Base-by-base conservation (phyloP, 768 basidiomycete species). In the Suillus decipiens region DNA sequence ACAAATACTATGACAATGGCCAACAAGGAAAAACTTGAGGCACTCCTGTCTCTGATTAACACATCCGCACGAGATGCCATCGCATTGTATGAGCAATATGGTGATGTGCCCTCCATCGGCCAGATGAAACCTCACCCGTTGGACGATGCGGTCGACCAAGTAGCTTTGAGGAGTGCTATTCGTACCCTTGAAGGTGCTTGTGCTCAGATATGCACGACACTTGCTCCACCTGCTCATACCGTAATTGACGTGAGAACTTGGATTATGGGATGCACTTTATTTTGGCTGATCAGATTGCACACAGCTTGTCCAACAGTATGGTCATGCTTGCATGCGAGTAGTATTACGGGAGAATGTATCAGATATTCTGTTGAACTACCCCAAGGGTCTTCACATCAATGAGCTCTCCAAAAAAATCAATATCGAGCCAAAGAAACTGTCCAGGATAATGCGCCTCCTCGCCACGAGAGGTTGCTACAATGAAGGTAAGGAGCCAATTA, bases 31-130 rank as follows among this genome's bases (percentile, higher is more conserved):
- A 71, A 70, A 41, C 61, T 76, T 19, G 54, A 68, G 61, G 51
- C 72, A 5, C 71, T 77, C 42, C 62, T 78, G 53, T 65, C 64
- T 63, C 34, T 78, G 55, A 73, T 79, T 4, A 71, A 69, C 56
- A 68, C 69, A 24, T 67, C 79, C 3, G 70, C 76, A 41, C 67
- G 70, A 19, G 66, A 69, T 11, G 75, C 78, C 39, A 73, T 79
- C 10, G 56, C 75, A 50, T 70, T 75, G 50, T 79, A 79, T 15
- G 71, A 72, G 59, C 69, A 66, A 47, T 66, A 64, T 0, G 74
- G 73, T 1, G 66, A 63, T 11, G 66, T 73, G 1, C 37, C 80
- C 76, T 7, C 75, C 51, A 71, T 83, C 14, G 74, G 80, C 55
- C 73, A 74, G 31, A 70, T 70, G 0, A 66, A 62, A 24, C 37